These are phyloP conservation scores for Pseudoperonospora humuli DNA, from an alignment of 352 stramenopile genomes.

Conservation along the genomic window DNA sequence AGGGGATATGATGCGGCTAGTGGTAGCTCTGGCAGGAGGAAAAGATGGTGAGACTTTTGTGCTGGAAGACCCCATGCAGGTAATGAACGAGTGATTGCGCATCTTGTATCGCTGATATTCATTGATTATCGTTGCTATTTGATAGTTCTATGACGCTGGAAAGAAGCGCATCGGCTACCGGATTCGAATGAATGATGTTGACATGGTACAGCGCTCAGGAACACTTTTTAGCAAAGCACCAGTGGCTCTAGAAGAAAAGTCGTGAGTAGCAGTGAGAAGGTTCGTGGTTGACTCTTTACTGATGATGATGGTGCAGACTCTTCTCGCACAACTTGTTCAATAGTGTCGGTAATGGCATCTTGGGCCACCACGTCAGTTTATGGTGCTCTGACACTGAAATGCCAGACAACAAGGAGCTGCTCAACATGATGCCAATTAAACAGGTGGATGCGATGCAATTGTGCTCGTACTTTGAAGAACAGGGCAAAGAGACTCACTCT, in stretches of 20 bases:
- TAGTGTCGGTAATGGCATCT: slow-evolving; percentile 25
- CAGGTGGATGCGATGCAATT: too few species aligned
- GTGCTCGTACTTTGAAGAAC: too few species aligned
- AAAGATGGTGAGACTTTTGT: slow-evolving; percentile 51
- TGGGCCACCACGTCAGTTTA: slow-evolving; percentile 16
- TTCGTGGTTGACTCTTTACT: neutral
- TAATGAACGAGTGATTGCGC: slow-evolving; percentile 5
- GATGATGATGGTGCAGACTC: slow-evolving; percentile 10
- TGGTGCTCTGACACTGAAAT: slow-evolving; percentile 16
- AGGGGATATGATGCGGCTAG: slow-evolving; percentile 36
- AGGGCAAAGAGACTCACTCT: slow-evolving; percentile 1
- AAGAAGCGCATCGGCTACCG: slow-evolving; percentile 43
- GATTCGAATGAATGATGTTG: slow-evolving; percentile 45
- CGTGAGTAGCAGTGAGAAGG: slow-evolving; percentile 15
- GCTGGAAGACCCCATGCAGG: slow-evolving; percentile 39
- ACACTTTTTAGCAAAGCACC: slow-evolving; percentile 28
- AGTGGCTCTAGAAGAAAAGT: slow-evolving; percentile 26
- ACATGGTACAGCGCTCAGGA: slow-evolving; percentile 29
- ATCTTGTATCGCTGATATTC: too few species aligned
- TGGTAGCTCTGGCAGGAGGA: slow-evolving; percentile 49
- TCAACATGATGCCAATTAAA: slow-evolving; percentile 11
- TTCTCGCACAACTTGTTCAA: slow-evolving; percentile 21
- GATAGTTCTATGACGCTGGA: neutral
- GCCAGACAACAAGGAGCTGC: slow-evolving; percentile 7
- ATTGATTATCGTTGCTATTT: neutral